phyloP scores from a whole-genome alignment of 768 basidiomycete genomes.

The Macrocybe gigantea region DNA sequence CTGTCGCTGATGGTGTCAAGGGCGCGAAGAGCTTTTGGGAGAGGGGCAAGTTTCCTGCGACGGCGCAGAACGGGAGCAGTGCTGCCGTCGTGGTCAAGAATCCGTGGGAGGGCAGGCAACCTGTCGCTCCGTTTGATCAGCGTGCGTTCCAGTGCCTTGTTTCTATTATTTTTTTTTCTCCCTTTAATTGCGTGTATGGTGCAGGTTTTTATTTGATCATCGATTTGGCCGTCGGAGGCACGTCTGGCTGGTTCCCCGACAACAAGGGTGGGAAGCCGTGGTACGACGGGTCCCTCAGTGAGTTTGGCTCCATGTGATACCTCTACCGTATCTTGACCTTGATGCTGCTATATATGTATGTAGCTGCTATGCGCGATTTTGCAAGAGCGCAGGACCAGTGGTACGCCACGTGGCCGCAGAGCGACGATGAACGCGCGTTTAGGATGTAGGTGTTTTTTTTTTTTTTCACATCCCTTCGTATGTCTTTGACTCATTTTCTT shows the following conservation, averaged over 20 bases:
- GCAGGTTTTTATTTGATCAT: conserved; percentile 76
- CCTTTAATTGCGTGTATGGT: conserved; percentile 9
- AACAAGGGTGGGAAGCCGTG: conserved; percentile 69
- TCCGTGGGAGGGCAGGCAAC: conserved; percentile 55
- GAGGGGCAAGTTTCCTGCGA: conserved; percentile 53
- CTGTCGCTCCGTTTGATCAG: conserved; percentile 78
- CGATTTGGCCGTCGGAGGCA: conserved; percentile 74
- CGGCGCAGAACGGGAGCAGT: conserved; percentile 51
- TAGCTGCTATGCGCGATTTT: conserved; percentile 69
- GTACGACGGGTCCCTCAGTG: conserved; percentile 57
- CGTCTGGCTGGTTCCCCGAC: conserved; percentile 89
- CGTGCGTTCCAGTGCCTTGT: conserved; percentile 37
- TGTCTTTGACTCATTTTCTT: conserved; percentile 12
- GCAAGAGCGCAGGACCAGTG: conserved; percentile 54
- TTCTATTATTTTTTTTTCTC: neutral
- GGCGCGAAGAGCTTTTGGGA: conserved; percentile 2
- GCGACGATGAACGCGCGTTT: conserved; percentile 54
- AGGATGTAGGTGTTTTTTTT: conserved; percentile 48
- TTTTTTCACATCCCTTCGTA: neutral
- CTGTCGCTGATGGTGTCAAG: neutral
- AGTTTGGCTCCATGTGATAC: conserved; percentile 14
- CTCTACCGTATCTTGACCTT: neutral
- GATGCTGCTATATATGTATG: neutral
- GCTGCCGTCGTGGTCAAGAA: conserved; percentile 52
- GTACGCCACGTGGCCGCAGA: conserved; percentile 65